These are phyloP conservation scores for Claviceps sorghi DNA, from an alignment of 2,329 filamentous ascomycete species.

Conservation along the genomic window DNA sequence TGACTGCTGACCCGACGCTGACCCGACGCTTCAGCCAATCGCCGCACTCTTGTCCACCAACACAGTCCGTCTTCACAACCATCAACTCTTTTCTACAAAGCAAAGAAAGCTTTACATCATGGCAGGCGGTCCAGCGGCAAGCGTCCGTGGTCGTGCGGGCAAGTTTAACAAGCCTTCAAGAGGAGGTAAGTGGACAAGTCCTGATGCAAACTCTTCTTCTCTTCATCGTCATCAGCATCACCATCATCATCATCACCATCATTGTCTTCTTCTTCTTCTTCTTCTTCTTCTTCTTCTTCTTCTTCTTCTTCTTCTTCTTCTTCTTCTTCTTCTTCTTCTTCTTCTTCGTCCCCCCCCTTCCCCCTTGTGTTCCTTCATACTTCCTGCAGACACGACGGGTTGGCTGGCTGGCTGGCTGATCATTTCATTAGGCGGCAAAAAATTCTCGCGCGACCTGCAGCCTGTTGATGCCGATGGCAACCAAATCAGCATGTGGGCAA, in stretches of 20 bases:
- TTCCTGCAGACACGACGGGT: too few species aligned
- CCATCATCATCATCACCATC: too few species aligned
- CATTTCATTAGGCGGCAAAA: constrained; percentile 61
- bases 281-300: too few species aligned
- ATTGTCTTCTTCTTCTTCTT: too few species aligned
- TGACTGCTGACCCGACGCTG: neutral
- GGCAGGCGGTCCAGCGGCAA: constrained; percentile 29
- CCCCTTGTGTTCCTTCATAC: too few species aligned
- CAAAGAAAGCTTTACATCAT: constrained; percentile 19
- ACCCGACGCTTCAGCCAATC: too few species aligned
- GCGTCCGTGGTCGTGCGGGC: constrained; percentile 64
- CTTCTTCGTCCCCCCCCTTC: too few species aligned
- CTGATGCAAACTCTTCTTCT: neutral
- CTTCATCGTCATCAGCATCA: too few species aligned
- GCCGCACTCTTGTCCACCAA: neutral
- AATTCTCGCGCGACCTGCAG: constrained; percentile 83
- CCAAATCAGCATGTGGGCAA: constrained; percentile 75
- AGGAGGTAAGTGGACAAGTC: constrained; percentile 50
- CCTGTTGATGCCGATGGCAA: constrained; percentile 83
- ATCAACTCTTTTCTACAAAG: neutral
- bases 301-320: too few species aligned
- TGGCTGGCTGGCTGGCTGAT: neutral
- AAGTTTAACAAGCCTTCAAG: constrained; percentile 91
- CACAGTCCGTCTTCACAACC: neutral
- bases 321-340: too few species aligned